phyloP scores from a whole-genome alignment of 495 filamentous ascomycete genomes.

The Podospora tetraspora region DNA sequence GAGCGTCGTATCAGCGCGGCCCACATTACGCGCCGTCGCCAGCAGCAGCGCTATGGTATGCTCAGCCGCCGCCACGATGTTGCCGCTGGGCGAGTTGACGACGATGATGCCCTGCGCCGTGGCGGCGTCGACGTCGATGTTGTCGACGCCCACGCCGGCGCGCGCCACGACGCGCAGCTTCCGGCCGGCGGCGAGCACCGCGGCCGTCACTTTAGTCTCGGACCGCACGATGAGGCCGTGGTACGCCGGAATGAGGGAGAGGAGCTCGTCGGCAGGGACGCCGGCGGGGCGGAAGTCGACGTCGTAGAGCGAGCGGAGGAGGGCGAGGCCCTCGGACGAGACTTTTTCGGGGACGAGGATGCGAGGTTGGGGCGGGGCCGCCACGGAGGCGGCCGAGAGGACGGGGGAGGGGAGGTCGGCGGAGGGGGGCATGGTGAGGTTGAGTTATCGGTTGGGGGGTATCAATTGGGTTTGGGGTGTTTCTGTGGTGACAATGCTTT shows the following conservation, averaged over 20 bases:
- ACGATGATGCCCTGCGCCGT: slow-evolving; percentile 64
- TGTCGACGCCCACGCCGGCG: slow-evolving; percentile 71
- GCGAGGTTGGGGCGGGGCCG: slow-evolving; percentile 36
- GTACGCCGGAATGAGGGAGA: slow-evolving; percentile 54
- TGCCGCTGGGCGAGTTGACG: slow-evolving; percentile 63
- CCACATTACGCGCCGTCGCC: slow-evolving; percentile 59
- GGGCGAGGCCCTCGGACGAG: slow-evolving; percentile 62
- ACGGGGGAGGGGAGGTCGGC: slow-evolving; percentile 13
- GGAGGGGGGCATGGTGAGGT: slow-evolving; percentile 36
- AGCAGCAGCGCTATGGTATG: slow-evolving; percentile 64
- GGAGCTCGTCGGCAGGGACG: slow-evolving; percentile 51
- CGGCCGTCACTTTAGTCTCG: slow-evolving; percentile 63
- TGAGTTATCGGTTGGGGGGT: background rate
- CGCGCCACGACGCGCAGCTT: slow-evolving; percentile 66
- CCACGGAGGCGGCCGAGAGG: background rate
- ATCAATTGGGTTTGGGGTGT: background rate
- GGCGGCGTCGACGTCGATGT: slow-evolving; percentile 63
- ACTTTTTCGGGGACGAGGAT: slow-evolving; percentile 69
- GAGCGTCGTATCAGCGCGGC: slow-evolving; percentile 51
- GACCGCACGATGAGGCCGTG: slow-evolving; percentile 66
- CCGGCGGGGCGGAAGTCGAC: slow-evolving; percentile 50
- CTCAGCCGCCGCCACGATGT: slow-evolving; percentile 66
- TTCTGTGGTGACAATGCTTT: background rate
- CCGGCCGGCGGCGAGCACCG: slow-evolving; percentile 51
- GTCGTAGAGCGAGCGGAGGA: slow-evolving; percentile 50